A percentile compares a stretch with the other conserved stretches of the same genome.
These are phyloP conservation scores for Apophysomyces sp. DNA, from an alignment of 371 early-diverging fungal species.

Conservation along the genomic window DNA sequence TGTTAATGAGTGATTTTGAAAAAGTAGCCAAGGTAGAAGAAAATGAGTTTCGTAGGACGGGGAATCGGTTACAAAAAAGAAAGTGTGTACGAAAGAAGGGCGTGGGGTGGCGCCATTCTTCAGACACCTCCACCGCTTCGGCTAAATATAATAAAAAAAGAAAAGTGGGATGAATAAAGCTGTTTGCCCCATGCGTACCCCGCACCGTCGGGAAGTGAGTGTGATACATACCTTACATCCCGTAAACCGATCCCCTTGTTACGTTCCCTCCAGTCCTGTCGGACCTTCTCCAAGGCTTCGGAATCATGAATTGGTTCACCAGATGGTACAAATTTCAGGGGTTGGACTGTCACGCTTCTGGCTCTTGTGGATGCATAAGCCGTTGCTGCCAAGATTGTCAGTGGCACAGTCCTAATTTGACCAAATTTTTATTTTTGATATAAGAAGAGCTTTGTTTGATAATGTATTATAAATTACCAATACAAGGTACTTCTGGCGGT, in stretches of 20 bases:
- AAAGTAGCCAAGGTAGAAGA: neutral
- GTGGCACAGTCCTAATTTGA: slow-evolving; percentile 9
- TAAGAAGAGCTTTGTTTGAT: too few species aligned
- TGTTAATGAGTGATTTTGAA: neutral
- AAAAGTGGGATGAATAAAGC: neutral
- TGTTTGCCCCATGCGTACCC: neutral
- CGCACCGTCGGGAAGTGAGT: neutral
- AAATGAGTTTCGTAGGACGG: neutral
- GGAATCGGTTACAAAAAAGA: slow-evolving; percentile 3
- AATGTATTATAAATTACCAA: neutral
- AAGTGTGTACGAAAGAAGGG: neutral
- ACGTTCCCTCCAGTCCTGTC: slow-evolving; percentile 38
- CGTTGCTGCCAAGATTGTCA: slow-evolving; percentile 6
- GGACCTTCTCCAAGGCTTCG: slow-evolving; percentile 36
- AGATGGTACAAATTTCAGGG: slow-evolving; percentile 31
- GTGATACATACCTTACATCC: slow-evolving; percentile 37
- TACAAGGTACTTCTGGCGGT: neutral
- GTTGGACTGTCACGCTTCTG: slow-evolving; percentile 15
- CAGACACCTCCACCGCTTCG: slow-evolving; percentile 45
- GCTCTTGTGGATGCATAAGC: slow-evolving; percentile 1
- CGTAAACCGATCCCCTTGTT: slow-evolving; percentile 43
- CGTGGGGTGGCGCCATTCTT: neutral
- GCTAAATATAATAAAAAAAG: slow-evolving; percentile 9
- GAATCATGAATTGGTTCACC: slow-evolving; percentile 34
- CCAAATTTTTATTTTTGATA: neutral